Percentiles rank a stretch among this genome's conserved stretches.
These are phyloP conservation scores for Amphirosellinia nigrospora DNA, from an alignment of 495 filamentous ascomycete species.

Conservation along the genomic window DNA sequence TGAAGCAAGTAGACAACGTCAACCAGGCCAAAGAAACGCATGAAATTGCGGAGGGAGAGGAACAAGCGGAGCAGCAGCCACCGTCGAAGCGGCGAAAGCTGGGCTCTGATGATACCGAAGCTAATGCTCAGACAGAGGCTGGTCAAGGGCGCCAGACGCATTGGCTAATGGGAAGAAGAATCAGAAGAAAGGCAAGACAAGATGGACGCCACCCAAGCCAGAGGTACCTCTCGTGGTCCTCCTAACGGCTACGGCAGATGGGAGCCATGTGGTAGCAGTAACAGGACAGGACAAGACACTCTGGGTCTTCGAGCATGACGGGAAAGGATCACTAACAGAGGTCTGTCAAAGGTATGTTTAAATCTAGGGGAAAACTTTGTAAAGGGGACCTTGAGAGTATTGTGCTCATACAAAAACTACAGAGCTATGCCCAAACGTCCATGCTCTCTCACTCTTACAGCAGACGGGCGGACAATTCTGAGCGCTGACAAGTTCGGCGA, in stretches of 20 bases:
- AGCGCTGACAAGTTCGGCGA: conserved; percentile 95
- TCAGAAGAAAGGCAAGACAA: conserved; percentile 33
- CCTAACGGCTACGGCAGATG: conserved; percentile 63
- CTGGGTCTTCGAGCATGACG: conserved; percentile 74
- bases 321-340: conserved; percentile 65
- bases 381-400: too few species aligned
- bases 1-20: conserved; percentile 29
- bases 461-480: conserved; percentile 72
- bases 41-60: conserved; percentile 29
- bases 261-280: conserved; percentile 72
- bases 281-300: conserved; percentile 91
- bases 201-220: conserved; percentile 21
- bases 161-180: conserved; percentile 22
- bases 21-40: conserved; percentile 26
- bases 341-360: conserved; percentile 72
- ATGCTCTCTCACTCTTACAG: conserved; percentile 71
- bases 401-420: conserved; percentile 24
- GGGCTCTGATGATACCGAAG: conserved; percentile 34
- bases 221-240: conserved; percentile 60
- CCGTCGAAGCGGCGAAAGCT: conserved; percentile 37
- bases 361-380: too few species aligned
- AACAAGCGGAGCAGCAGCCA: conserved; percentile 34
- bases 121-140: conserved; percentile 19
- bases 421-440: conserved; percentile 91
- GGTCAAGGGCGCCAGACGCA: conserved; percentile 22